Evolutionary conservation across 1,284 basidiomycete genomes (phyloP), one percentile per base, ranked within the genome.

Genomic region (Peniophora sp.): DNA sequence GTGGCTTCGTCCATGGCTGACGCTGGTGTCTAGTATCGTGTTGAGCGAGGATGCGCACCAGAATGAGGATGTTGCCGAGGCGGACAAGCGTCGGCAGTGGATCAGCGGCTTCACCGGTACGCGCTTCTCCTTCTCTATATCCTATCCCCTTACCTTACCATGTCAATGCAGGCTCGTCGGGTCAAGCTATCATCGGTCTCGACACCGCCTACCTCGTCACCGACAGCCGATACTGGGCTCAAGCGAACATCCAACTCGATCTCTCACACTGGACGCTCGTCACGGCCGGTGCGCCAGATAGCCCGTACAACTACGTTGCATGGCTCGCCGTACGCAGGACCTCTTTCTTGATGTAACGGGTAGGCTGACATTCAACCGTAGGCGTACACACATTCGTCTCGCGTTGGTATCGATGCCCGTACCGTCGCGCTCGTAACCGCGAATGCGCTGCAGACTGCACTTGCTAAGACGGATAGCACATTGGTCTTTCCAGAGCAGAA

Each of bases 211-310:
- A 87, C 58, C 74, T 97, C 25, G 77, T 95, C 57, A 87, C 85
- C 20, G 93, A 97, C 66, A 90, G 92, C 23, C 78, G 92, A 24
- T 97, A 97, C 65, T 96, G 91, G 85, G 64, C 86, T 1, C 92
- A 94, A 68, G 92, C 93, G 5, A 75, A 75, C 9, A 72, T 81
- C 10, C 83, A 95, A 62, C 68, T 93, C n/a, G 89, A 93, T 63
- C 56, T 66, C 17, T 83, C 89, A 56, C 83, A 89, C 56, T 97
- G 93, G 93, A 72, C 74, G 11, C 60, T 95, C 36, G 74, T 92
- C 50, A 73, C 75, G 50, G 82, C 85, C 1, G 92, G 91, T 0
- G 64, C 70, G 1, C 58, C 66, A 9, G 75, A 77, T 35, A 79
- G 74, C 2, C 76, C 81, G 1, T 78, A 75, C 56, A 83, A 90